Percentiles rank a stretch among this genome's conserved stretches.
phyloP scores from a whole-genome alignment of 2,329 filamentous ascomycete genomes.

The Aspergillus jensenii region DNA sequence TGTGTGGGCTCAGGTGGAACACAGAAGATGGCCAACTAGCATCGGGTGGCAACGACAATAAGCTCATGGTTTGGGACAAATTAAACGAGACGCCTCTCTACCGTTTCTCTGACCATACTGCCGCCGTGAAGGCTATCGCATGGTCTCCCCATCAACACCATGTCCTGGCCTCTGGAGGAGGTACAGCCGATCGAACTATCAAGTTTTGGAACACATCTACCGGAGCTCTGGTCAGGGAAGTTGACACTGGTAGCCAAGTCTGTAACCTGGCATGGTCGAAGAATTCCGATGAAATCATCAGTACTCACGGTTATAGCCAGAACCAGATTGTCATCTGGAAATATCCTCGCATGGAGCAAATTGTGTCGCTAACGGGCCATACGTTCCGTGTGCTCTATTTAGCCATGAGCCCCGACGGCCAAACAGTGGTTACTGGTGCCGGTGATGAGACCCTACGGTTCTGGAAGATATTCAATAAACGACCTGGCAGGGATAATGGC shows the following conservation, averaged over 20 bases:
- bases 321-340: slow-evolving; percentile 99
- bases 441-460: slow-evolving; percentile 95
- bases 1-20: slow-evolving; percentile 96
- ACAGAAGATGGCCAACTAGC: slow-evolving; percentile 92
- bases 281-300: slow-evolving; percentile 96
- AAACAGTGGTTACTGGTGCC: slow-evolving; percentile 90
- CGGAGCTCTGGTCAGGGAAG: slow-evolving; percentile 77
- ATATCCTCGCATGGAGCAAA: slow-evolving; percentile 96
- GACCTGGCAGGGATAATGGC: slow-evolving; percentile 67
- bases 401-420: slow-evolving; percentile 94
- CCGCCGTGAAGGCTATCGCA: slow-evolving; percentile 94
- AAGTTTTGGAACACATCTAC: slow-evolving; percentile 96
- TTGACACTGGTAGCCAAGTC: slow-evolving; percentile 97
- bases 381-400: slow-evolving; percentile 95
- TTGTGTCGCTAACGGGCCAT: slow-evolving; percentile 91
- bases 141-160: slow-evolving; percentile 97
- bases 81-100: slow-evolving; percentile 87
- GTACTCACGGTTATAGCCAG: slow-evolving; percentile 94
- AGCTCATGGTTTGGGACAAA: slow-evolving; percentile 98
- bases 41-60: slow-evolving; percentile 97
- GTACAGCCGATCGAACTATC: slow-evolving; percentile 92
- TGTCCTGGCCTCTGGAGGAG: slow-evolving; percentile 90
- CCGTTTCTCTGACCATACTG: slow-evolving; percentile 92
- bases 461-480: slow-evolving; percentile 92
- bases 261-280: slow-evolving; percentile 98